Evolutionary conservation across 768 basidiomycete species (phyloP).

Genomic region (Hirschioporus abietinus): DNA sequence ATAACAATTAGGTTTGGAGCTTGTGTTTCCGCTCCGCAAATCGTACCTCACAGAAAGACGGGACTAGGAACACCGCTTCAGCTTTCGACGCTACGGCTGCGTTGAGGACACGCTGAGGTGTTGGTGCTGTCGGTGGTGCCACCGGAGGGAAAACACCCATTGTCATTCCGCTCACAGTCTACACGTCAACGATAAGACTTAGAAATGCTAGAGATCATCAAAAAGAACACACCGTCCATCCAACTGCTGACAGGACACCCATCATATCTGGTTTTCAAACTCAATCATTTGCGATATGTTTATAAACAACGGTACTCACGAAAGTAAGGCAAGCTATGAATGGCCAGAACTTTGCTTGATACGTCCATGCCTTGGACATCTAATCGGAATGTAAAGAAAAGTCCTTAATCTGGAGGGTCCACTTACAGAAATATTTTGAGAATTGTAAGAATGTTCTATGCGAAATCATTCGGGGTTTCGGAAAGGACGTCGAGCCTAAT

Average conservation of each 20-base stretch:
- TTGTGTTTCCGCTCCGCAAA: constrained; percentile 10
- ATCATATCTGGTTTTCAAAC: neutral
- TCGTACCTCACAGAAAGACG: constrained; percentile 29
- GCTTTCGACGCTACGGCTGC: constrained; percentile 15
- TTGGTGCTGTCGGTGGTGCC: constrained; percentile 23
- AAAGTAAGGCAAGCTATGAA: neutral
- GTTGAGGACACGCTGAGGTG: constrained; percentile 23
- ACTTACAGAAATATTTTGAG: neutral
- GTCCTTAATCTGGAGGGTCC: neutral
- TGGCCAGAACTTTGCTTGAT: neutral
- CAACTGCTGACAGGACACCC: neutral
- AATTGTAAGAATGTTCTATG: constrained; percentile 15
- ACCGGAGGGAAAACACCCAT: constrained; percentile 26
- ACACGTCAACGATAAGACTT: neutral
- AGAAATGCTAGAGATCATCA: neutral
- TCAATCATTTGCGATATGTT: neutral
- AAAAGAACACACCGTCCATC: neutral
- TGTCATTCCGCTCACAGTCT: constrained; percentile 23
- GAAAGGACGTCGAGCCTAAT: constrained; percentile 24
- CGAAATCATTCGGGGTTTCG: constrained; percentile 21
- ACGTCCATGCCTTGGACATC: neutral
- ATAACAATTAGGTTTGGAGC: neutral
- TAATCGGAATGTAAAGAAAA: neutral
- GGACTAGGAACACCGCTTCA: constrained; percentile 23
- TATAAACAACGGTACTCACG: neutral